Conservation (phyloP, 768 basidiomycete genomes). For the Kwoniella sp. region DNA sequence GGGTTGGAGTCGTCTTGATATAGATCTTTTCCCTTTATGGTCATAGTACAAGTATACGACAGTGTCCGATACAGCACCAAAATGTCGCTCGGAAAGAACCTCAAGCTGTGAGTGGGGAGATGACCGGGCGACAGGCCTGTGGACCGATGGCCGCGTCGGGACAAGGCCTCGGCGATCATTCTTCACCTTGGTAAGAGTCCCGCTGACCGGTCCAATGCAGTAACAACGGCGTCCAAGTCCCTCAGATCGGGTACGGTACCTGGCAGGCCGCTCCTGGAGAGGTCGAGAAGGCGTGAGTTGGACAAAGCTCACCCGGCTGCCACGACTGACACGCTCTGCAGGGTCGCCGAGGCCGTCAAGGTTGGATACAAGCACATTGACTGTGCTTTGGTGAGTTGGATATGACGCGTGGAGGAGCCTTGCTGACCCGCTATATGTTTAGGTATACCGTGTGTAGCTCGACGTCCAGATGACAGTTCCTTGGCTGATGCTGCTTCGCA, state of each 20-base stretch:
- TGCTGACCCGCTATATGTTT: not conserved
- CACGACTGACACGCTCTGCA: not conserved
- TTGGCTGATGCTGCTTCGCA: not conserved
- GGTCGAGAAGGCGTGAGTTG: conserved; percentile 27
- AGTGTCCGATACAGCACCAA: no score
- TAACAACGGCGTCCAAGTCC: conserved; percentile 22
- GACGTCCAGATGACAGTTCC: no score
- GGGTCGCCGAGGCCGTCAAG: conserved; percentile 24
- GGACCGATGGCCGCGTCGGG: no score
- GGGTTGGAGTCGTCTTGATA: no score
- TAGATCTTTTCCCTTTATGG: no score
- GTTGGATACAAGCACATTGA: conserved; percentile 29
- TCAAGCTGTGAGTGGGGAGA: conserved; percentile 19
- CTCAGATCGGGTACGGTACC: conserved; percentile 29
- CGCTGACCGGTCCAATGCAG: no score
- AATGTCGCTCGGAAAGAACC: conserved; percentile 17
- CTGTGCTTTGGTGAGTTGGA: conserved; percentile 28
- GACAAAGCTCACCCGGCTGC: not conserved
- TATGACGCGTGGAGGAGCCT: no score
- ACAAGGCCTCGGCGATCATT: no score
- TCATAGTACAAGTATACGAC: no score
- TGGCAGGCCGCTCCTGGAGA: conserved; percentile 29
- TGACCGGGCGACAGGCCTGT: no score
- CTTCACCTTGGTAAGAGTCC: no score
- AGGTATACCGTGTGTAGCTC: conserved; percentile 15